Base-by-base conservation (phyloP, 2,329 filamentous ascomycete genomes). In the Microdochium nivale region DNA sequence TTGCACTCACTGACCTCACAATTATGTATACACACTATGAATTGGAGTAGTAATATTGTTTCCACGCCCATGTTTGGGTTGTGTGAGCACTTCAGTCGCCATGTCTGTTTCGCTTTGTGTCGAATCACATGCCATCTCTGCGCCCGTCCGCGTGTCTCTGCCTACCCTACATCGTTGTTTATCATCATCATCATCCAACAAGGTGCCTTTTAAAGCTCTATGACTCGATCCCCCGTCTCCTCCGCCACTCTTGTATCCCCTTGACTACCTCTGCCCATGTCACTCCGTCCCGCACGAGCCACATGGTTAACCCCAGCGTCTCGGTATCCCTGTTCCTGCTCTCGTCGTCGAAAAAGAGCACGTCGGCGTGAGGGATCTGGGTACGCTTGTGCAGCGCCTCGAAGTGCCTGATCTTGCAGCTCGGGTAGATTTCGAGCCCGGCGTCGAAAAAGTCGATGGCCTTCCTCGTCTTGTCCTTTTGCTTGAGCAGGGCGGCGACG, bases 301-400 rank as follows among this genome's bases (percentile, higher is more conserved):
- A 83, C 81, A 97, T 95, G 0, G 87, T 88, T 2, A 95, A 87
- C 0, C 91, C 91, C 49, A 96, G 62, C 25, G 65, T 72, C 71
- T 85, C 82, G 1, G 95, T 92, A 64, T 96, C 90, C 53, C 81
- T 76, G 64, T 97, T 97, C 54, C 92, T 73, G 50, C 78, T 76
- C 78, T 97, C 92, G 60, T 97, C 92, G 60, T 97, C 92, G 59
- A 97, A 97, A 68, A 97, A 97, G 32, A 97, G 67, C 86, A 97
- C 95, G 48, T 96, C 89, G 56, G 86, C 79, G 62, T 82, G 95
- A 5, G 74, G 71, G 2, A 96, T 67, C 1, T 83, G 83, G 14
- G 86, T 90, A 52, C 81, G 77, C 65, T 84, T 80, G 10, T 86
- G 80, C 59, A 97, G 74, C 4, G 79, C 75, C 61, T 84, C 77